Evolutionary conservation across 306 rosid genomes (phyloP).

Genomic region (Castanea crenata): DNA sequence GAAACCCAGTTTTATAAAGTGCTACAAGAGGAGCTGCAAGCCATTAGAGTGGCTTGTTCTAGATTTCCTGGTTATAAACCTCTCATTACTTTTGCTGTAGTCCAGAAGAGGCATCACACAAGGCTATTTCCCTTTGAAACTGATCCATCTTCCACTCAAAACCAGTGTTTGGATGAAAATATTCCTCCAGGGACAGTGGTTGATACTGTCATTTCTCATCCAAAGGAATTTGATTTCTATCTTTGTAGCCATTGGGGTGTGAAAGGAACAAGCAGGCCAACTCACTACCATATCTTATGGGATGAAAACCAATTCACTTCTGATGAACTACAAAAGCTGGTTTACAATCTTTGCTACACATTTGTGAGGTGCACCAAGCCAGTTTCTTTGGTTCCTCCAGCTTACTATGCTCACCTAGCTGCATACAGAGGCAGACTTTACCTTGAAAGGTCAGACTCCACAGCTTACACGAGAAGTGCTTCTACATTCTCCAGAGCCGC

Average conservation of each 20-base stretch:
- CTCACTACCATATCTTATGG: slow-evolving; percentile 89
- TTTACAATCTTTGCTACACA: slow-evolving; percentile 82
- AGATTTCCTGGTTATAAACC: slow-evolving; percentile 65
- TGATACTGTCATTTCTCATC: slow-evolving; percentile 94
- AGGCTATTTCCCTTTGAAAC: slow-evolving; percentile 76
- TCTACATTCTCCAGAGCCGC: slow-evolving; percentile 69
- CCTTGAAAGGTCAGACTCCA: slow-evolving; percentile 72
- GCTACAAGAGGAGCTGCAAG: slow-evolving; percentile 77
- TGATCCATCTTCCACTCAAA: slow-evolving; percentile 53
- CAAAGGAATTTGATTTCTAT: slow-evolving; percentile 87
- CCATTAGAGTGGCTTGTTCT: slow-evolving; percentile 69
- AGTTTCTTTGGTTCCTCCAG: slow-evolving; percentile 97
- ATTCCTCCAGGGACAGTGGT: slow-evolving; percentile 95
- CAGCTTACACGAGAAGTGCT: slow-evolving; percentile 36
- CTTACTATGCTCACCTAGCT: slow-evolving; percentile 93
- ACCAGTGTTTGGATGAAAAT: slow-evolving; percentile 54
- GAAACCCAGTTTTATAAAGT: slow-evolving; percentile 90
- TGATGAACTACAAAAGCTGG: slow-evolving; percentile 88
- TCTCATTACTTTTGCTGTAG: slow-evolving; percentile 79
- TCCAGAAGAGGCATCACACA: slow-evolving; percentile 96
- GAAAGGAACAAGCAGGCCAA: slow-evolving; percentile 95
- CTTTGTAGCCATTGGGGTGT: slow-evolving; percentile 98
- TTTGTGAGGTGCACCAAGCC: slow-evolving; percentile 96
- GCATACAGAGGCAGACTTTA: slow-evolving; percentile 97
- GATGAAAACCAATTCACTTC: slow-evolving; percentile 90